Evolutionary conservation across 805 yeast genomes (phyloP), one percentile per base, ranked within the genome.

Genomic region (Candida oleophila): DNA sequence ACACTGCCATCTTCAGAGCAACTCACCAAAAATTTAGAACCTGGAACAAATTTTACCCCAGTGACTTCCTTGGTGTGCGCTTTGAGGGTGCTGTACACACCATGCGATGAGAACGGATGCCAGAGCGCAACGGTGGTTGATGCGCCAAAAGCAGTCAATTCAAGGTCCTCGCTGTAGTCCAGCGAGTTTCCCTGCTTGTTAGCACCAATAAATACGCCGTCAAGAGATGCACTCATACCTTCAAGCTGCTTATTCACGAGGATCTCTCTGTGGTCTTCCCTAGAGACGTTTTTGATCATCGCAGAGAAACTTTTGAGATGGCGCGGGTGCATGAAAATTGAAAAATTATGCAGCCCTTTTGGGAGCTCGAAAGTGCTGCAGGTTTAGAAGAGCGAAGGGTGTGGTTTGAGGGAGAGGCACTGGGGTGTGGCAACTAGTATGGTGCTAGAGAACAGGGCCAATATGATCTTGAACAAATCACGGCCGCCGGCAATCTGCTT

Each of bases 191-290:
- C 68, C 55, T 84, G 89, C 49, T 76, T 78, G 60, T 87, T 87
- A 32, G 89, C 89, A 14, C 95, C 95, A 16, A 79, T 71, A 59
- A 86, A 85, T 3, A 83, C 69, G 15, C 86, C 87, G 47, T 82
- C 85, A 25, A 25, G 30, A 7, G 30, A 25, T 25, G 30, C 30
- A 11, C 30, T 11, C 30, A 25, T 25, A 11, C 11, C 11, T 25
- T 11, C 11, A 25, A 7, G 11, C 5, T 11, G 11, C 30, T 25
- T 11, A 7, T 25, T 5, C 30, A 25, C 30, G 11, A 25, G 66
- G 73, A 69, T 63, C 25, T 62, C 73, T n/a, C n/a, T n/a, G n/a
- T n/a, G n/a, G n/a, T n/a, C n/a, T n/a, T n/a, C n/a, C n/a, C n/a
- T n/a, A n/a, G n/a, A n/a, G n/a, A n/a, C n/a, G n/a, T n/a, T n/a